Conservation (phyloP, 2,329 filamentous ascomycete genomes). For the Phaeophleospora eucalypticola region DNA sequence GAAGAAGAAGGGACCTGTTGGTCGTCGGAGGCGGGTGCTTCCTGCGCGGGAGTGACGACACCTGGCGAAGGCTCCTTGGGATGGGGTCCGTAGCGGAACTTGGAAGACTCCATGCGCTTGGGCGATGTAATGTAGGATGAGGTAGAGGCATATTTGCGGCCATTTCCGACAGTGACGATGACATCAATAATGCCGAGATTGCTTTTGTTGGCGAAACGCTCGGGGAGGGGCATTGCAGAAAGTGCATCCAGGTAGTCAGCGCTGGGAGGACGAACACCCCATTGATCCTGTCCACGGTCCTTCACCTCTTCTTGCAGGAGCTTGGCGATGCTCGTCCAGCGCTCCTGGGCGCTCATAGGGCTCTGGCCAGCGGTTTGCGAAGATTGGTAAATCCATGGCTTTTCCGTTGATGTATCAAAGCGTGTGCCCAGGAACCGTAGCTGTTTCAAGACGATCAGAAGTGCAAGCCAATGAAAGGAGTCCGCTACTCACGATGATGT, state of each 20-base stretch:
- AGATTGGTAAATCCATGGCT: constrained; percentile 41
- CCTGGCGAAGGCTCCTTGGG: not conserved
- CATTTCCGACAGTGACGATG: constrained; percentile 26
- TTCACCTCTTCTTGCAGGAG: constrained; percentile 34
- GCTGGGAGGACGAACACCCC: constrained; percentile 33
- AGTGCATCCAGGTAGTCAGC: constrained; percentile 39
- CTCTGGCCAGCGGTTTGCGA: constrained; percentile 9
- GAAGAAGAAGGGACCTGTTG: no score
- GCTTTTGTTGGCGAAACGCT: constrained; percentile 25
- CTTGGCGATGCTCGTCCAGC: constrained; percentile 35
- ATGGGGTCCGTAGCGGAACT: not conserved
- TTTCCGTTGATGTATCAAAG: constrained; percentile 39
- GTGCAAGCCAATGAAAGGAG: not conserved
- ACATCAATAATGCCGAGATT: constrained; percentile 31
- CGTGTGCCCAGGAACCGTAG: constrained; percentile 37
- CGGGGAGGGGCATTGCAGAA: constrained; percentile 37
- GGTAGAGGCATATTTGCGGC: constrained; percentile 25
- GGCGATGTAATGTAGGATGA: constrained; percentile 17
- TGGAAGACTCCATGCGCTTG: constrained; percentile 7
- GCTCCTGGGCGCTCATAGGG: constrained; percentile 20
- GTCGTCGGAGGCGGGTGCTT: no score
- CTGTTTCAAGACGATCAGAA: not conserved
- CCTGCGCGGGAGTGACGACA: not conserved
- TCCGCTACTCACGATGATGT: not conserved
- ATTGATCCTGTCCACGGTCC: constrained; percentile 32